phyloP scores from a whole-genome alignment of 1,284 basidiomycete genomes.

The Pholiota adiposa region DNA sequence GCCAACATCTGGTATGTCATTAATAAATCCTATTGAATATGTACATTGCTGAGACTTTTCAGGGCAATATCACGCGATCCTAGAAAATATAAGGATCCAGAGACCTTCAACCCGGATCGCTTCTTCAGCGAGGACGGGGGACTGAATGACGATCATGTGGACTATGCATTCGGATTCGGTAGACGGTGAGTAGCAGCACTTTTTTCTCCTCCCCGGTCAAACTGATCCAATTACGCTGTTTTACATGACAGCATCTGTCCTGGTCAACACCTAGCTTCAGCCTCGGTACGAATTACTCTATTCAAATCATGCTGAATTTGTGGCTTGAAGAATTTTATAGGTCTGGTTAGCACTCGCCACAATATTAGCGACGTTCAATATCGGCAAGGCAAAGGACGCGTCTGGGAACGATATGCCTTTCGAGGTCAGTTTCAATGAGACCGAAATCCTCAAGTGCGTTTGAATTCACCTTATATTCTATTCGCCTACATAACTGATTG shows the following conservation, averaged over 20 bases:
- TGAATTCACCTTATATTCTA: background rate
- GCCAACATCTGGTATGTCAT: background rate
- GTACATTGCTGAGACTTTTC: background rate
- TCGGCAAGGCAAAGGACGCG: constrained; percentile 34
- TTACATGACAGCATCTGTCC: background rate
- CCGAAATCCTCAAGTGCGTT: constrained; percentile 15
- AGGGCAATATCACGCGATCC: background rate
- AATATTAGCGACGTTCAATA: constrained; percentile 36
- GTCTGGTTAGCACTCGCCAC: constrained; percentile 34
- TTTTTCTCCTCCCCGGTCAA: too few species aligned
- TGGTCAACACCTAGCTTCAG: background rate
- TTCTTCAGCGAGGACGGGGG: constrained; percentile 25
- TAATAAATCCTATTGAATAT: background rate
- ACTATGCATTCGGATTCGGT: constrained; percentile 29
- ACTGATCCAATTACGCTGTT: too few species aligned
- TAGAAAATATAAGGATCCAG: constrained; percentile 25
- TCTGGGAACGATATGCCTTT: constrained; percentile 32
- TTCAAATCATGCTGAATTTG: background rate
- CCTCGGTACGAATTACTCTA: background rate
- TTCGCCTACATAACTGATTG: background rate
- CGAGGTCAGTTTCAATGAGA: constrained; percentile 15
- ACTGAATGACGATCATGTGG: constrained; percentile 18
- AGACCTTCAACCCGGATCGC: constrained; percentile 33
- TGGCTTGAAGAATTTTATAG: background rate
- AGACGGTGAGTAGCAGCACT: constrained; percentile 16